phyloP scores from a whole-genome alignment of 306 rosid species.

The Casuarina equisetifolia region DNA sequence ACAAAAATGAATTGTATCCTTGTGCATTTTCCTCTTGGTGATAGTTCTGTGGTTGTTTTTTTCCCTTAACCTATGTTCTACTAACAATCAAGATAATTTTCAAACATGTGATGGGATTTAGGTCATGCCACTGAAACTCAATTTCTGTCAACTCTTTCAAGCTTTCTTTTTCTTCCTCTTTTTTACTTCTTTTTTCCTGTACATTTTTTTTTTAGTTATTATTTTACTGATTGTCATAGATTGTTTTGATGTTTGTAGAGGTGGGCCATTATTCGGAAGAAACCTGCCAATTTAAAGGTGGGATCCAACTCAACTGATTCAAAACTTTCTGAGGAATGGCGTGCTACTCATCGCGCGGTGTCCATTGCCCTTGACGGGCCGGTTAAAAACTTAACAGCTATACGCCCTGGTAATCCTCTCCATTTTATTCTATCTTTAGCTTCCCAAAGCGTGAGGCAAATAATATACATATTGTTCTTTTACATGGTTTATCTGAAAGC shows the following conservation, averaged over 20 bases:
- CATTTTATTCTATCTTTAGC: conserved; percentile 12
- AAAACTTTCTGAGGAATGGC: conserved; percentile 65
- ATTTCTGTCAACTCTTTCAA: not conserved
- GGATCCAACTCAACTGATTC: conserved; percentile 44
- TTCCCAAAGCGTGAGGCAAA: conserved; percentile 5
- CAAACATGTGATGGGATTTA: not conserved
- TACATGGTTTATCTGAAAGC: conserved; percentile 2
- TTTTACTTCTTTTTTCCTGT: not conserved
- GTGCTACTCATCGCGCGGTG: conserved; percentile 82
- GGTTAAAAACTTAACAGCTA: conserved; percentile 54
- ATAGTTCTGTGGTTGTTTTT: not conserved
- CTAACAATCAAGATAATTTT: not conserved
- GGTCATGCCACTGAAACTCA: not conserved
- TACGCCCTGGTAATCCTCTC: conserved; percentile 51
- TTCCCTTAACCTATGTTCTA: not conserved
- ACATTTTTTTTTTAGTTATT: conserved; percentile 13
- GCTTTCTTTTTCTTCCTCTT: conserved; percentile 7
- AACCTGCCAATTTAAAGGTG: conserved; percentile 39
- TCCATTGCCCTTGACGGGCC: conserved; percentile 73
- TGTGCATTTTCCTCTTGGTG: conserved; percentile 4
- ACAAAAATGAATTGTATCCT: not conserved
- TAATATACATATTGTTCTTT: conserved; percentile 6
- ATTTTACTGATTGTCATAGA: conserved; percentile 33
- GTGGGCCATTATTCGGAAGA: conserved; percentile 74
- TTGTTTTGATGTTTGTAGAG: conserved; percentile 55